A percentile compares a stretch with the other conserved stretches of the same genome.
These are phyloP conservation scores for Sisymbrium altissimum DNA, from an alignment of 345 rosid genomes.

Conservation along the genomic window DNA sequence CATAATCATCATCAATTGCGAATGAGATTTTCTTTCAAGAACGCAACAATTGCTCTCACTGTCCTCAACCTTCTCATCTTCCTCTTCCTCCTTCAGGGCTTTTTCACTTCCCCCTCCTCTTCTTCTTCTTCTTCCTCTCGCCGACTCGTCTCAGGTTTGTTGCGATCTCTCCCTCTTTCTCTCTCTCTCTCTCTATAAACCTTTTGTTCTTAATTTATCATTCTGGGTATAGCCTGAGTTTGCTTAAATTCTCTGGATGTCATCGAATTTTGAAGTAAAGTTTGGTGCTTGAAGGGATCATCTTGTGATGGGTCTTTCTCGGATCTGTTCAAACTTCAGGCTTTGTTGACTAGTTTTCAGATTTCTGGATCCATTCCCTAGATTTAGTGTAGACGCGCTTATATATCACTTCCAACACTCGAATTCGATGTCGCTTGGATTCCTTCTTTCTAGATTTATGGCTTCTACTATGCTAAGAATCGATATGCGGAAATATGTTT, in stretches of 20 bases:
- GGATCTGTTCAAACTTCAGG: constrained; percentile 9
- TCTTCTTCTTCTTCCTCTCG: constrained; percentile 38
- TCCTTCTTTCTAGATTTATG: neutral
- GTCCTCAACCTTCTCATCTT: constrained; percentile 50
- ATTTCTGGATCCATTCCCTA: neutral
- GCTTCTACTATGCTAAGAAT: neutral
- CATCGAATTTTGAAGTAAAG: constrained; percentile 10
- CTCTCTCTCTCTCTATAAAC: neutral
- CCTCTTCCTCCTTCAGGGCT: constrained; percentile 60
- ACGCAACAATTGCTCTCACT: constrained; percentile 63
- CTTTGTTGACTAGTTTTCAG: neutral
- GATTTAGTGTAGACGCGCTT: neutral
- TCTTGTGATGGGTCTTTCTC: constrained; percentile 8
- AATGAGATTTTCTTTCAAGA: constrained; percentile 69
- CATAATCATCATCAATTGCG: constrained; percentile 42
- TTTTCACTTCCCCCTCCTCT: constrained; percentile 47
- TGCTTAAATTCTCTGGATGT: neutral
- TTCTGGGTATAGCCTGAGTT: constrained; percentile 8
- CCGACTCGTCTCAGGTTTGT: constrained; percentile 48
- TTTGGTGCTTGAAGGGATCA: constrained; percentile 13
- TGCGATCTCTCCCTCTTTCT: neutral
- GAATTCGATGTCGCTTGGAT: neutral
- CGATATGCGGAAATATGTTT: neutral
- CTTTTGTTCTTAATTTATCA: neutral
- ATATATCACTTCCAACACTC: neutral